Conservation (phyloP, 495 filamentous ascomycete genomes). For the Penicillium cataractarum region DNA sequence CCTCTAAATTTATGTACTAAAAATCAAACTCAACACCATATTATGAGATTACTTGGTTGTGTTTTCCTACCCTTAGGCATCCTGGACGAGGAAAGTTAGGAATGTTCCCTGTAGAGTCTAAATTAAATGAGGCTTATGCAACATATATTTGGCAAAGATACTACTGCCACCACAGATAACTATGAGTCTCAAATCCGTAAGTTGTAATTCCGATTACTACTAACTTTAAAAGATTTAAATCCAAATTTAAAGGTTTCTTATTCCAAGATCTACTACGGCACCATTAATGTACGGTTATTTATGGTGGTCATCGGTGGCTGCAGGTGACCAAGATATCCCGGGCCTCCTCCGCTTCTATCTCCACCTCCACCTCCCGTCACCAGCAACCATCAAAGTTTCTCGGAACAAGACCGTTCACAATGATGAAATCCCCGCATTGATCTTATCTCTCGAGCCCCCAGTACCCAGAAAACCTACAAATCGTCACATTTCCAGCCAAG, state of each 20-base stretch:
- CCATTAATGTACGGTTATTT: too few species aligned
- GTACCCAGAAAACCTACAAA: neutral
- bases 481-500: neutral
- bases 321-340: neutral
- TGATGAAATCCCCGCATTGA: neutral
- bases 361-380: neutral
- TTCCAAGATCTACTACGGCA: too few species aligned
- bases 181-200: too few species aligned
- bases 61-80: too few species aligned
- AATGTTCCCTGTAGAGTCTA: too few species aligned
- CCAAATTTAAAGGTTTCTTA: too few species aligned
- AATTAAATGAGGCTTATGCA: too few species aligned
- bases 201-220: too few species aligned
- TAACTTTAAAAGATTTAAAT: neutral
- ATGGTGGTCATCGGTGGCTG: neutral
- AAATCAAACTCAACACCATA: neutral
- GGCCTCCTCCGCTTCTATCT: neutral
- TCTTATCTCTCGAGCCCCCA: constrained; percentile 1
- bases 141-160: too few species aligned
- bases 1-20: neutral
- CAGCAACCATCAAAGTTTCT: neutral
- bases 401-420: neutral
- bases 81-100: too few species aligned
- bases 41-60: too few species aligned
- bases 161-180: too few species aligned